Percentiles rank a stretch among this genome's conserved stretches.
phyloP scores from a whole-genome alignment of 1,284 basidiomycete genomes.

The Apiotrichum porosum region DNA sequence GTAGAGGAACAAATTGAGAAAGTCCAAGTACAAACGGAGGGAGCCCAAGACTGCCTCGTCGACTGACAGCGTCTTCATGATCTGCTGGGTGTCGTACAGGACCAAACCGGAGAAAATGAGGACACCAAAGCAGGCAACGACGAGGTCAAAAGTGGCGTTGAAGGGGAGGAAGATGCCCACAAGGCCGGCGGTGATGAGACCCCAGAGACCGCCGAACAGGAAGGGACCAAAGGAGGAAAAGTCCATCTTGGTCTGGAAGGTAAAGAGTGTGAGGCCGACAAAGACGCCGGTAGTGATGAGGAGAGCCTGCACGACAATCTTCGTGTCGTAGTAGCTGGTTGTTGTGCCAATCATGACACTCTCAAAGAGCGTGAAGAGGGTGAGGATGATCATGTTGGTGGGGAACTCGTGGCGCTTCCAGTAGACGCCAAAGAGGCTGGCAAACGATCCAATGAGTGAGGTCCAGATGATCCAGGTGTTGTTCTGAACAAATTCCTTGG shows the following conservation, averaged over 20 bases:
- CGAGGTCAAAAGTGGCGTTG: slow-evolving; percentile 44
- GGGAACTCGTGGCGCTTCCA: slow-evolving; percentile 49
- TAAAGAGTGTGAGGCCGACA: slow-evolving; percentile 54
- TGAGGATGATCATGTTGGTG: slow-evolving; percentile 53
- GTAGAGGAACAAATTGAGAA: slow-evolving; percentile 45
- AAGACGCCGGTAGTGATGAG: slow-evolving; percentile 55
- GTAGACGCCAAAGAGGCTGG: slow-evolving; percentile 40
- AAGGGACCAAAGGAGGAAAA: slow-evolving; percentile 45
- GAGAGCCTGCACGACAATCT: slow-evolving; percentile 53
- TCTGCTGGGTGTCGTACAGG: slow-evolving; percentile 47
- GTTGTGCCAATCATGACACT: slow-evolving; percentile 51
- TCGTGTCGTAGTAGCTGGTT: slow-evolving; percentile 42
- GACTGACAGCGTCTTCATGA: slow-evolving; percentile 48
- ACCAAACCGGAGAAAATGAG: slow-evolving; percentile 48
- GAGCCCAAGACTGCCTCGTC: slow-evolving; percentile 44
- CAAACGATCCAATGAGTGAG: slow-evolving; percentile 44
- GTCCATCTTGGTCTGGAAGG: slow-evolving; percentile 51
- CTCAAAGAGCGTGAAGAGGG: slow-evolving; percentile 52
- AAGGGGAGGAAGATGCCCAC: slow-evolving; percentile 49
- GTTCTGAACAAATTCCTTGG: slow-evolving; percentile 35
- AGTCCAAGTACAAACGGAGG: slow-evolving; percentile 31
- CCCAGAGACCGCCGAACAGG: slow-evolving; percentile 46
- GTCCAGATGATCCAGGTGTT: slow-evolving; percentile 46
- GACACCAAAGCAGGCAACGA: slow-evolving; percentile 42
- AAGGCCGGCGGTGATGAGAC: slow-evolving; percentile 40